Evolutionary conservation across 2,329 filamentous ascomycete species (phyloP).

Genomic region (Pseudogymnoascus sp.): DNA sequence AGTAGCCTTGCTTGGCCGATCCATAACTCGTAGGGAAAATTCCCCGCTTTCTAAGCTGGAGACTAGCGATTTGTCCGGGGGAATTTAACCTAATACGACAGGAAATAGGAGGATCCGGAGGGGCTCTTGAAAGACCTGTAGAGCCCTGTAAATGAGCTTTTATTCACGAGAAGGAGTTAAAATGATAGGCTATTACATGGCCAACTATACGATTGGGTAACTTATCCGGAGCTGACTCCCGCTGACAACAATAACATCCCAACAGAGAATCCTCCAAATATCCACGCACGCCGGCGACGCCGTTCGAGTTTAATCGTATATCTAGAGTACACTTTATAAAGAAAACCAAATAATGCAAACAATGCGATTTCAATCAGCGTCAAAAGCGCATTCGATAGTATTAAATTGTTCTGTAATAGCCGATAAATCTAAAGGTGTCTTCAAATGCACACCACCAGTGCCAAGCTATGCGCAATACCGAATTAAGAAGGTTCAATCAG

Average conservation of each 20-base stretch:
- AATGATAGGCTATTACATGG: no score
- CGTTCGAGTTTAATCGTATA: no score
- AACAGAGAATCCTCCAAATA: no score
- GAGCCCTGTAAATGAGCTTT: background rate
- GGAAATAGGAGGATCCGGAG: background rate
- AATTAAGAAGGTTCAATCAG: background rate
- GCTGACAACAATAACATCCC: background rate
- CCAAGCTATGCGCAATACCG: background rate
- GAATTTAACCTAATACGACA: background rate
- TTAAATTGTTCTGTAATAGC: background rate
- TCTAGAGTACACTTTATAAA: background rate
- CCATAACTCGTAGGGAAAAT: background rate
- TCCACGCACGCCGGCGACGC: no score
- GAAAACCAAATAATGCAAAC: background rate
- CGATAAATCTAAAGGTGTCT: background rate
- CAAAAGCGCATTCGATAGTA: background rate
- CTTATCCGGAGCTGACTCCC: no score
- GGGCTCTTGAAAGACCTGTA: background rate
- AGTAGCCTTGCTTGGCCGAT: slow-evolving; percentile 3
- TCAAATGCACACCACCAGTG: background rate
- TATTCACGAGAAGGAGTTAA: background rate
- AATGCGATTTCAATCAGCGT: background rate
- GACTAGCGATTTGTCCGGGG: background rate
- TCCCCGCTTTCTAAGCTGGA: background rate
- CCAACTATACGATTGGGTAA: no score